Conservation (phyloP, 1,139 yeast species). For the Candida neerlandica region DNA sequence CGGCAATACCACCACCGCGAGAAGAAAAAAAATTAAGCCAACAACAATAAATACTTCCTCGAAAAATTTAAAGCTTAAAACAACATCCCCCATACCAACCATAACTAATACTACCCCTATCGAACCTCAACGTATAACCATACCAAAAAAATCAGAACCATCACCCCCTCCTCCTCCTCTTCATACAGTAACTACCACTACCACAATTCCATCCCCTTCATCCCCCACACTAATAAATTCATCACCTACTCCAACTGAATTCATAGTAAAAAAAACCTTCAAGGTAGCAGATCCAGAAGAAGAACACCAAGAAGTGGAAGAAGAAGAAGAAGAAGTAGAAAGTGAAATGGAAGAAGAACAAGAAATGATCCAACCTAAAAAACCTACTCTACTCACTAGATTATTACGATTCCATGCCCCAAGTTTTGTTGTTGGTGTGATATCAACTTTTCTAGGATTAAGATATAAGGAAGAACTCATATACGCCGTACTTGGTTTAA, state of each 20-base stretch:
- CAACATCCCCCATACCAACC: constrained; percentile 4
- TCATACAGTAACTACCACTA: background rate
- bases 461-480: constrained; percentile 9
- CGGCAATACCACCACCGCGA: background rate
- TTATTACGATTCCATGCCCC: constrained; percentile 24
- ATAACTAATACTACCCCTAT: constrained; percentile 4
- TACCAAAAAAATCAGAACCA: background rate
- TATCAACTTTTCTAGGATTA: constrained; percentile 10
- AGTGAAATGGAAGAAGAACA: background rate
- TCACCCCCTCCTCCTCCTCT: background rate
- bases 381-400: constrained; percentile 7
- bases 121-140: background rate
- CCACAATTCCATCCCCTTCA: constrained; percentile 2
- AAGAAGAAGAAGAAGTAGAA: background rate
- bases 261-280: background rate
- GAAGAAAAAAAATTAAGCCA: constrained; percentile 12
- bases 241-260: constrained; percentile 5
- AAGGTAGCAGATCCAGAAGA: background rate
- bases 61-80: constrained; percentile 7
- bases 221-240: background rate
- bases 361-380: background rate
- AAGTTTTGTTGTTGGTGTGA: constrained; percentile 36
- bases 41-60: constrained; percentile 11
- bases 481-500: constrained; percentile 6
- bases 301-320: background rate